Percentiles rank a stretch among this genome's conserved stretches.
These are phyloP conservation scores for Pyrus betulifolia DNA, from an alignment of 306 rosid genomes.

Conservation along the genomic window DNA sequence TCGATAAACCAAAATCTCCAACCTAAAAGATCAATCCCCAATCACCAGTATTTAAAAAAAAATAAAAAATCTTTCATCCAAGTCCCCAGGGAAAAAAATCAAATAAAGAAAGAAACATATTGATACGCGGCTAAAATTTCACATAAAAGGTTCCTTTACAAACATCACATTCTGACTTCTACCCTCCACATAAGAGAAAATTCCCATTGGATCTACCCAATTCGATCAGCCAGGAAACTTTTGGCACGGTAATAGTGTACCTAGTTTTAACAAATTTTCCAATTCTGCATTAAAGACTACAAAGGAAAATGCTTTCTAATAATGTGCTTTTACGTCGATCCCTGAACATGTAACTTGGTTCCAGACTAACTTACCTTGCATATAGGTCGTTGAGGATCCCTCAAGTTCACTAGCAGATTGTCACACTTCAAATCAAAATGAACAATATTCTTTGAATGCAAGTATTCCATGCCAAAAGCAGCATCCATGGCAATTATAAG, in stretches of 20 bases:
- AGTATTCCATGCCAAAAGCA: slow-evolving; percentile 29
- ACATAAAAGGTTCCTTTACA: not conserved
- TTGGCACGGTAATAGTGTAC: not conserved
- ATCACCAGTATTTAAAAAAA: not conserved
- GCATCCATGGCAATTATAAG: slow-evolving; percentile 32
- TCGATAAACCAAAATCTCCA: slow-evolving; percentile 29
- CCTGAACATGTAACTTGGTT: not conserved
- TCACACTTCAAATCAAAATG: slow-evolving; percentile 35
- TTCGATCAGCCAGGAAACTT: not conserved
- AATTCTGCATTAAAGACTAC: not conserved
- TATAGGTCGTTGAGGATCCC: slow-evolving; percentile 32
- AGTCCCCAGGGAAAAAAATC: not conserved
- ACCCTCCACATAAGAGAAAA: not conserved
- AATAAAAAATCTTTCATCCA: not conserved
- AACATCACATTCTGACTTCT: not conserved
- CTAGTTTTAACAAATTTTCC: not conserved
- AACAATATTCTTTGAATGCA: slow-evolving; percentile 27
- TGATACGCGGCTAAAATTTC: not conserved
- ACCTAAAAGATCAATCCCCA: slow-evolving; percentile 8
- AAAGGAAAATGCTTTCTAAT: not conserved
- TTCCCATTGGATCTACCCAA: not conserved
- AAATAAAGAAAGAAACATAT: not conserved
- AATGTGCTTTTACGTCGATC: not conserved
- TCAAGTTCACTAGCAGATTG: slow-evolving; percentile 26
- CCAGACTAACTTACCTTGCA: slow-evolving; percentile 23